These are phyloP conservation scores for Saccharomycopsis javanensis DNA, from an alignment of 805 yeast genomes.

Conservation along the genomic window DNA sequence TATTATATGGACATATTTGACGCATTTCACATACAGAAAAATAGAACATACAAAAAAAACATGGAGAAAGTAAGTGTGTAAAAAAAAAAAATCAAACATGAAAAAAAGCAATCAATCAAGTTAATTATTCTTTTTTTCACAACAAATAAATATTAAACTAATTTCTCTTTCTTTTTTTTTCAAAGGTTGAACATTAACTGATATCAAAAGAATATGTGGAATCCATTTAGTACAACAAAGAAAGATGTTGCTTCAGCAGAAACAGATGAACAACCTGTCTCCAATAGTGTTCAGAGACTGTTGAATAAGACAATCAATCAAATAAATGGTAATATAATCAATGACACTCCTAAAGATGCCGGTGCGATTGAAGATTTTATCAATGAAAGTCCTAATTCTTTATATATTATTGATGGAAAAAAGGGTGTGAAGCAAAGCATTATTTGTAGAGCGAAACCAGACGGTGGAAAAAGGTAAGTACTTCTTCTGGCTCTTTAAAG, in stretches of 20 bases:
- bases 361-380: slow-evolving; percentile 11
- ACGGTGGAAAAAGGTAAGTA: slow-evolving; percentile 14
- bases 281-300: background rate
- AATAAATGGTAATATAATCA: slow-evolving; percentile 10
- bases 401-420: slow-evolving; percentile 18
- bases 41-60: background rate
- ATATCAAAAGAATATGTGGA: slow-evolving; percentile 10
- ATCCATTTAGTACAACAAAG: slow-evolving; percentile 6
- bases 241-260: background rate
- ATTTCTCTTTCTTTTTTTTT: too few relatives aligned
- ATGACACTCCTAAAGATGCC: slow-evolving; percentile 7
- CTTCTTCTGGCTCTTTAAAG: background rate
- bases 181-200: too few relatives aligned
- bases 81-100: too few relatives aligned
- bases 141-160: background rate
- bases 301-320: slow-evolving; percentile 11
- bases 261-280: background rate
- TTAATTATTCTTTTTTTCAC: background rate
- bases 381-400: slow-evolving; percentile 11
- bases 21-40: background rate
- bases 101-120: background rate
- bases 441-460: slow-evolving; percentile 13
- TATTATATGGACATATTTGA: background rate
- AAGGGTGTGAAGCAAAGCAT: slow-evolving; percentile 15
- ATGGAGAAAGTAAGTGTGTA: background rate